phyloP scores from a whole-genome alignment of 495 filamentous ascomycete species.

The Annulohypoxylon nitens region DNA sequence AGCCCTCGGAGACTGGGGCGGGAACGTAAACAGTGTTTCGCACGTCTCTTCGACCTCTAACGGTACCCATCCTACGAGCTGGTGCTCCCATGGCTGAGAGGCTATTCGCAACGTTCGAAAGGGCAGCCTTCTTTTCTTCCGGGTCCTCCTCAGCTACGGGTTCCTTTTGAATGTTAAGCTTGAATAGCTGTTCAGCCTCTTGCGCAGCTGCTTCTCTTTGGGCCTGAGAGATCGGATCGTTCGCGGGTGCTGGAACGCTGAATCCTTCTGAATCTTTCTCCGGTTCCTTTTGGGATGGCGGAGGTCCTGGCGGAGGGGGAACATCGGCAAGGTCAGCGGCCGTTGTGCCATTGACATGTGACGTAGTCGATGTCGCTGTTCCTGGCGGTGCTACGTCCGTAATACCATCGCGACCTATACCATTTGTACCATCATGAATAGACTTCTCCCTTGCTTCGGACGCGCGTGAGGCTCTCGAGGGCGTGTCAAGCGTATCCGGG shows the following conservation, averaged over 20 bases:
- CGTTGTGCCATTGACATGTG: slow-evolving; percentile 56
- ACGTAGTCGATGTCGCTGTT: slow-evolving; percentile 47
- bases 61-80: slow-evolving; percentile 76
- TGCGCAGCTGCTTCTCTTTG: slow-evolving; percentile 78
- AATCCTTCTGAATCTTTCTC: slow-evolving; percentile 74
- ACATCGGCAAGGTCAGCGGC: slow-evolving; percentile 59
- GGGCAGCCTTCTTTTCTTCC: slow-evolving; percentile 83
- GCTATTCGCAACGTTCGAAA: slow-evolving; percentile 92
- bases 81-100: slow-evolving; percentile 70
- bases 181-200: slow-evolving; percentile 80
- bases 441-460: slow-evolving; percentile 52
- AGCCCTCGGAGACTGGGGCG: slow-evolving; percentile 54
- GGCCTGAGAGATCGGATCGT: slow-evolving; percentile 87
- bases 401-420: slow-evolving; percentile 50
- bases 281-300: slow-evolving; percentile 60
- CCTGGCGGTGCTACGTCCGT: slow-evolving; percentile 45
- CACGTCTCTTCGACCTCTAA: slow-evolving; percentile 91
- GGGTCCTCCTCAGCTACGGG: slow-evolving; percentile 93
- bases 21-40: slow-evolving; percentile 88
- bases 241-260: slow-evolving; percentile 72
- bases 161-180: slow-evolving; percentile 90
- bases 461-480: slow-evolving; percentile 44
- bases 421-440: slow-evolving; percentile 62
- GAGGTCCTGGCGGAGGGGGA: slow-evolving; percentile 60
- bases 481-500: slow-evolving; percentile 52